These are phyloP conservation scores for Circinella umbellata DNA, from an alignment of 371 early-diverging fungal genomes.

Conservation along the genomic window DNA sequence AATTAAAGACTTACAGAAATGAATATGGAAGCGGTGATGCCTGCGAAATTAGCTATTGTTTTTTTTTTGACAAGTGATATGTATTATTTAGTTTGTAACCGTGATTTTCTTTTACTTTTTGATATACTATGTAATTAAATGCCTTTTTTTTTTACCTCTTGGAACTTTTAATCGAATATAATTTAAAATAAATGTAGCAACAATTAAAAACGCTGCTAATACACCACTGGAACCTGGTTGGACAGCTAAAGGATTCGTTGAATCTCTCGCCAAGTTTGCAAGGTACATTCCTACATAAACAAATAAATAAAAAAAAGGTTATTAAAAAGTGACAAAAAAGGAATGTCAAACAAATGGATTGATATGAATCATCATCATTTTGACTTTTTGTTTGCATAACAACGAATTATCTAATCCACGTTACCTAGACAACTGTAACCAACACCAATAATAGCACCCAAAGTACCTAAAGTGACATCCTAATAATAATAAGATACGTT, in stretches of 20 bases:
- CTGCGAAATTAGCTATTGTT: neutral
- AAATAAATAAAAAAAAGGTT: neutral
- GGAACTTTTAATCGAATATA: slow-evolving; percentile 39
- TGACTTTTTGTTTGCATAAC: no score
- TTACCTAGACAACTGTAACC: slow-evolving; percentile 40
- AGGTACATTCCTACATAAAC: slow-evolving; percentile 33
- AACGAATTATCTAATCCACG: no score
- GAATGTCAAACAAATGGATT: no score
- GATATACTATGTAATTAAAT: no score
- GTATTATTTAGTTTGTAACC: no score
- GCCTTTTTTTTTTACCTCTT: slow-evolving; percentile 42
- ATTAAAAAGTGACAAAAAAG: no score
- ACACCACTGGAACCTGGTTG: slow-evolving; percentile 42
- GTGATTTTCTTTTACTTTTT: no score
- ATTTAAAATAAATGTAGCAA: slow-evolving; percentile 40
- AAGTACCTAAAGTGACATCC: slow-evolving; percentile 35
- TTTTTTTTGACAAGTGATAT: no score
- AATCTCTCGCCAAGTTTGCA: slow-evolving; percentile 38
- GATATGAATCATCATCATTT: no score
- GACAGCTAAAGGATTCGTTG: slow-evolving; percentile 30
- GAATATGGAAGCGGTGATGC: neutral
- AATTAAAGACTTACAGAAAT: neutral
- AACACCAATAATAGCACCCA: slow-evolving; percentile 35
- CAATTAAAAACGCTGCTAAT: slow-evolving; percentile 41
- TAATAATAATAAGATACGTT: slow-evolving; percentile 12